Evolutionary conservation across 352 stramenopile species (phyloP).

Genomic region (Phytophthora pisi): DNA sequence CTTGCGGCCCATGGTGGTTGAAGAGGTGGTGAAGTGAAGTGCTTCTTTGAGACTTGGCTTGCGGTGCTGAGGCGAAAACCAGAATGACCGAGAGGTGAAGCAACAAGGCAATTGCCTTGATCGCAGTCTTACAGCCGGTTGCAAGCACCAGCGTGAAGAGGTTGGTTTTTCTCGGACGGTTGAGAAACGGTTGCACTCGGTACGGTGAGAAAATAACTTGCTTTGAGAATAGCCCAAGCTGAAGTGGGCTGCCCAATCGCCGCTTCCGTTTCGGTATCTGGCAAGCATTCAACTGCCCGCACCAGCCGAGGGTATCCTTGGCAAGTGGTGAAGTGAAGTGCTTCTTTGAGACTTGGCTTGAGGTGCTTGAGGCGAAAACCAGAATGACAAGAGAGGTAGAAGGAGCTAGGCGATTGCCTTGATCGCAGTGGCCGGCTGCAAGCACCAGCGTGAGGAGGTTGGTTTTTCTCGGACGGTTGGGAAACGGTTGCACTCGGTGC

Average conservation of each 20-base stretch:
- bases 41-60: slow-evolving; percentile 6
- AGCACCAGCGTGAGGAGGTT: background rate
- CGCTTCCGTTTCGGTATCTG: background rate
- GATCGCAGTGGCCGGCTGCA: background rate
- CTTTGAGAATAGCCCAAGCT: background rate
- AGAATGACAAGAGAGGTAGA: slow-evolving; percentile 7
- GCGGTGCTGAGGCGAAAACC: slow-evolving; percentile 8
- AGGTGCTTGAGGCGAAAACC: slow-evolving; percentile 6
- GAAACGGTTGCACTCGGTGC: background rate
- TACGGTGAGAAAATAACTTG: background rate
- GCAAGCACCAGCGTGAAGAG: background rate
- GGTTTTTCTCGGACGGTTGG: background rate
- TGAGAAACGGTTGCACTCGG: background rate
- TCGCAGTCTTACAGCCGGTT: background rate
- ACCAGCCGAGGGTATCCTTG: background rate
- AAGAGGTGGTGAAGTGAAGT: background rate
- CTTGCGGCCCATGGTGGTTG: slow-evolving; percentile 36
- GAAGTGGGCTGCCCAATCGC: background rate
- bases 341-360: slow-evolving; percentile 7
- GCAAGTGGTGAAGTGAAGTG: background rate
- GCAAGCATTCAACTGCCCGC: background rate
- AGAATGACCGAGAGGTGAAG: slow-evolving; percentile 9
- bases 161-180: background rate
- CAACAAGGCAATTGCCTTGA: background rate
- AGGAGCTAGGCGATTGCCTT: background rate